A percentile compares a stretch with the other conserved stretches of the same genome.
phyloP scores from a whole-genome alignment of 768 basidiomycete species.

The Boletus vermiculosoides region DNA sequence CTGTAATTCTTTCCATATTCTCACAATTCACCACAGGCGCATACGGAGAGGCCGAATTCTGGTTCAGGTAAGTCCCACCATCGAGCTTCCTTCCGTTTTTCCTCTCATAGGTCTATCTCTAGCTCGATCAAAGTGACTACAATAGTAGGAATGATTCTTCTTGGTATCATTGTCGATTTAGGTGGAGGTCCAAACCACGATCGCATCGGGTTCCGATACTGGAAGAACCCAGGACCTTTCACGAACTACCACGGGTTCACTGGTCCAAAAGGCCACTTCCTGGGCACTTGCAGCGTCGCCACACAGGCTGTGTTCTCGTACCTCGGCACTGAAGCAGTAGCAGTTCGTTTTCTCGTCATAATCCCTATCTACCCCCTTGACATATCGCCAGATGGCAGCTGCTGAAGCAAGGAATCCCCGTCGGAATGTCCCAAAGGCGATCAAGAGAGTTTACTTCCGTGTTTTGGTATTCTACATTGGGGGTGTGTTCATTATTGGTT shows the following conservation, averaged over 20 bases:
- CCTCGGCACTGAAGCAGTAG: conserved; percentile 55
- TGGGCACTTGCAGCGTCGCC: conserved; percentile 50
- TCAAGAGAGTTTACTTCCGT: conserved; percentile 44
- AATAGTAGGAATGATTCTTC: conserved; percentile 43
- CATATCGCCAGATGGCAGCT: conserved; percentile 37
- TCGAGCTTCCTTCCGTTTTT: not conserved
- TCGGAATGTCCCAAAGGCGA: conserved; percentile 40
- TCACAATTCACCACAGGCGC: conserved; percentile 26
- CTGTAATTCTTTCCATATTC: not conserved
- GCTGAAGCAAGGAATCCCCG: conserved; percentile 53
- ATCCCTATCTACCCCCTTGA: not conserved
- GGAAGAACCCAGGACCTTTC: conserved; percentile 58
- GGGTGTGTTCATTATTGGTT: conserved; percentile 46
- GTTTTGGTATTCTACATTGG: conserved; percentile 39
- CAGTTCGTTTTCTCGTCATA: conserved; percentile 26
- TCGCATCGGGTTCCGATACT: conserved; percentile 48
- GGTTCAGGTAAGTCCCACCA: conserved; percentile 37
- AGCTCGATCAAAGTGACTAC: conserved; percentile 54
- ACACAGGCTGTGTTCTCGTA: conserved; percentile 61
- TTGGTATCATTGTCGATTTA: conserved; percentile 47
- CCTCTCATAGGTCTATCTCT: not conserved
- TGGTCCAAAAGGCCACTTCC: conserved; percentile 52
- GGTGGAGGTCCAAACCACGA: conserved; percentile 57
- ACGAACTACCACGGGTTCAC: conserved; percentile 38
- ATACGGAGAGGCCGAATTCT: conserved; percentile 50